Base-by-base conservation (phyloP, 2,329 filamentous ascomycete genomes). In the Botrytis cinerea region DNA sequence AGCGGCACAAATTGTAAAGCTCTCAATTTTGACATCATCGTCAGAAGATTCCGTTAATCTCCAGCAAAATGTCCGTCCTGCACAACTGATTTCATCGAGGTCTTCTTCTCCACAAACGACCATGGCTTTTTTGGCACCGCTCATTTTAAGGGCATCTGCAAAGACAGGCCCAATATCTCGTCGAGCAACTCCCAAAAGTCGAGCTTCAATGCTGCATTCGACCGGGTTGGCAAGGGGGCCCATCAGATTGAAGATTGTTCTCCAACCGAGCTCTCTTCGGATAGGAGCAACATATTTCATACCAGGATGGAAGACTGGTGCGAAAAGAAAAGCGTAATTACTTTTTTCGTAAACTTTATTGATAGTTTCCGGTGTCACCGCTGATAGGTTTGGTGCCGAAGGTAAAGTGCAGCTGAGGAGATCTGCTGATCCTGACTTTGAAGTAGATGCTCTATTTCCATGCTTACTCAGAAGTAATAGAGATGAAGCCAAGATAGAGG, bases 221-320 rank as follows among this genome's bases (percentile, higher is more conserved):
- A 97, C 88, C 0, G 96, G 96, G 82, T 98, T 98, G 63, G 94
- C 92, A 43, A 99, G 86, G 0, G 96, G 96, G 0, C 96, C 96
- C 68, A 99, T 88, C 25, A 99, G 89, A 83, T 99, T 99, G 89
- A 99, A 99, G 78, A 99, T 95, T 2, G 96, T 99, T 79, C 96
- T 90, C 87, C 96, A 95, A 74, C 95, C 95, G 35, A 99, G 89
- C 81, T 97, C 92, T 80, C 90, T 93, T 75, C 96, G 92, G 76
- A 98, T 91, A 2, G 92, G 90, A 7, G 94, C 94, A 57, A 96
- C 94, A 82, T 95, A 91, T 81, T 90, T 91, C 92, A 98, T 98
- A 66, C 94, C 95, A 0, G 94, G 94, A 84, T 99, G 96, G 87
- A 98, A 99, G 77, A 96, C 93, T 57, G 96, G 95, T 0, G 96